Conservation (phyloP, 768 basidiomycete genomes). For the Goffeauzyma gilvescens region DNA sequence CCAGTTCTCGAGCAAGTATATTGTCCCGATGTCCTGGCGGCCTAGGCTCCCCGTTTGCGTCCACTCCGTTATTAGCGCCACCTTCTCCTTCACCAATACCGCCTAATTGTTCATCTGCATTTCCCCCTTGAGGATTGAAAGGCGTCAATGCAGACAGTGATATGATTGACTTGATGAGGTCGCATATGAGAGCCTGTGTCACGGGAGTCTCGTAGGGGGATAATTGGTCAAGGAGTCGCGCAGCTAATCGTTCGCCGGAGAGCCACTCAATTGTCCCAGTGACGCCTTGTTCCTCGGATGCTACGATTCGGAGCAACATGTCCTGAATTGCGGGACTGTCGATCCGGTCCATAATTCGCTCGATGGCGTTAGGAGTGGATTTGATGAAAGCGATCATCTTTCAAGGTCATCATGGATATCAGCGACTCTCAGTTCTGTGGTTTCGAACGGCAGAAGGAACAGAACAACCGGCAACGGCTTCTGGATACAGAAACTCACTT, state of each 20-base stretch:
- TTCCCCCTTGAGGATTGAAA: conserved; percentile 49
- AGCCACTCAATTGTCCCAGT: conserved; percentile 84
- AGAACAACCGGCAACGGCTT: background rate
- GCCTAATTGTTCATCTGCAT: conserved; percentile 30
- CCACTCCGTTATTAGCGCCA: conserved; percentile 35
- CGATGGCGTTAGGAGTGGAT: conserved; percentile 58
- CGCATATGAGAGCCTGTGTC: conserved; percentile 67
- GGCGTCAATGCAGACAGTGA: conserved; percentile 75
- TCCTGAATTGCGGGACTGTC: conserved; percentile 83
- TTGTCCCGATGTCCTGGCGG: conserved; percentile 37
- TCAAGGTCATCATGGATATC: background rate
- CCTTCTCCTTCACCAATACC: conserved; percentile 39
- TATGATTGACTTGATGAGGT: conserved; percentile 84
- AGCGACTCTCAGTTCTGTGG: conserved; percentile 3
- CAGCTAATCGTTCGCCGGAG: conserved; percentile 63
- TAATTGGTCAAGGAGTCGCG: conserved; percentile 58
- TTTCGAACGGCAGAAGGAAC: background rate
- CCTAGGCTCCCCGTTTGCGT: background rate
- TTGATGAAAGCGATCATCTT: conserved; percentile 89
- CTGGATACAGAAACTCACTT: conserved; percentile 40
- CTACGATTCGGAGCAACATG: conserved; percentile 66
- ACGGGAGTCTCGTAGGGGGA: conserved; percentile 57
- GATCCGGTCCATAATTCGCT: conserved; percentile 63
- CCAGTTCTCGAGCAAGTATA: conserved; percentile 72
- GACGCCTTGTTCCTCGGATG: conserved; percentile 66